Evolutionary conservation across 2,329 filamentous ascomycete genomes (phyloP).

Genomic region (Boeremia exigua): DNA sequence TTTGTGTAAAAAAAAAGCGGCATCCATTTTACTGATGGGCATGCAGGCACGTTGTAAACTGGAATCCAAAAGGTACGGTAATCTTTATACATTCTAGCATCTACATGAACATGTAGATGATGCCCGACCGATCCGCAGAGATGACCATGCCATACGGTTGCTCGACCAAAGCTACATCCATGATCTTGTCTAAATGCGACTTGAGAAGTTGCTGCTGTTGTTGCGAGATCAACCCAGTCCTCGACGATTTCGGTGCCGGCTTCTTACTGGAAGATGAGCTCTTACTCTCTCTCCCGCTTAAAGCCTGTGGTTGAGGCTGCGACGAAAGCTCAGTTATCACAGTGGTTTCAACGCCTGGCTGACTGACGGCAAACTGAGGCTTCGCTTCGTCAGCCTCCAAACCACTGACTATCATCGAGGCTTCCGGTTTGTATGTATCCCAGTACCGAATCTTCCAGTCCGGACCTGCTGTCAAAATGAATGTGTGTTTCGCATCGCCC

Average conservation of each 20-base stretch:
- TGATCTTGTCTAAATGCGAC: slow-evolving; percentile 85
- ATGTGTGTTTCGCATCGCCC: slow-evolving; percentile 75
- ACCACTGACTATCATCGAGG: slow-evolving; percentile 81
- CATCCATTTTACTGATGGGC: too few species aligned
- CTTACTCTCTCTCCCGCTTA: slow-evolving; percentile 33
- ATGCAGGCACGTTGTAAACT: background rate
- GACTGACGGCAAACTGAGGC: slow-evolving; percentile 66
- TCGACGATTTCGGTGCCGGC: slow-evolving; percentile 58
- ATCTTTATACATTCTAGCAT: background rate
- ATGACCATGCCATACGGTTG: slow-evolving; percentile 91
- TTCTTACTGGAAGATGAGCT: slow-evolving; percentile 47
- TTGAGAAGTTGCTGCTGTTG: slow-evolving; percentile 87
- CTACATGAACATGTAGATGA: slow-evolving; percentile 81
- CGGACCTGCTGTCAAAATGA: slow-evolving; percentile 84
- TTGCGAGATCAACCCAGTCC: slow-evolving; percentile 88
- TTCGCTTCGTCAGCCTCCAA: slow-evolving; percentile 71
- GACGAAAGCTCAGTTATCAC: slow-evolving; percentile 48
- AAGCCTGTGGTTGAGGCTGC: slow-evolving; percentile 25
- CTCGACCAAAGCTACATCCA: slow-evolving; percentile 88
- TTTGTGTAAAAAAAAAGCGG: too few species aligned
- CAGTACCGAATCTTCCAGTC: slow-evolving; percentile 94
- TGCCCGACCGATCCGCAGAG: slow-evolving; percentile 85
- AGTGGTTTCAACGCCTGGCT: slow-evolving; percentile 50
- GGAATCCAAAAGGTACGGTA: too few species aligned
- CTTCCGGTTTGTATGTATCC: slow-evolving; percentile 81